Conservation (phyloP, 2,329 filamentous ascomycete genomes). For the Metarhizium anisopliae region DNA sequence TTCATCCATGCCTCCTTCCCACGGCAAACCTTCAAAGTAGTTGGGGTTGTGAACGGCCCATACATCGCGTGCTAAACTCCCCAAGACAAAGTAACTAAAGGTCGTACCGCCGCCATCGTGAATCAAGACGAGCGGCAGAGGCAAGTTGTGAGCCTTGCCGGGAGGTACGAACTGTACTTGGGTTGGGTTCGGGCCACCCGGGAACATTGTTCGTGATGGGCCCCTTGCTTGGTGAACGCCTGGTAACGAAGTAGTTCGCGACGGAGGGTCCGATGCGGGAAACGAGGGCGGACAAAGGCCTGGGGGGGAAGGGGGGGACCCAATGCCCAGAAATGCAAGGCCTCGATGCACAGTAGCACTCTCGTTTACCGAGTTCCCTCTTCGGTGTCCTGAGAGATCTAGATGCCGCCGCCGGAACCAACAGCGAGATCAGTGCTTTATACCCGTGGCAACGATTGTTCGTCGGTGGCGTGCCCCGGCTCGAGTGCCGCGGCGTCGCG, state of each 20-base stretch:
- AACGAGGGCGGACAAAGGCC: background rate
- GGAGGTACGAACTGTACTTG: conserved; percentile 13
- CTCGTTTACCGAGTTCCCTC: background rate
- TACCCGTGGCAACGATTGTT: background rate
- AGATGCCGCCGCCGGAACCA: background rate
- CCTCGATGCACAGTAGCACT: background rate
- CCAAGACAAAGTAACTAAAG: conserved; percentile 20
- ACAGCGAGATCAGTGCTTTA: background rate
- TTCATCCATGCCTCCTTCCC: conserved; percentile 19
- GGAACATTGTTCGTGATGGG: conserved; percentile 9
- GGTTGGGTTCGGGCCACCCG: conserved; percentile 16
- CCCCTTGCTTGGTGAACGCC: background rate
- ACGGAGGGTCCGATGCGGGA: background rate
- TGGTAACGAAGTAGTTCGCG: background rate
- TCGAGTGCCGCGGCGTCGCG: background rate
- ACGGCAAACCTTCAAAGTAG: conserved; percentile 15
- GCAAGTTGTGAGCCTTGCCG: conserved; percentile 9
- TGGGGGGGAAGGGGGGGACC: background rate
- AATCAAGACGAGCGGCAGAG: conserved; percentile 18
- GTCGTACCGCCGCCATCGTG: conserved; percentile 23
- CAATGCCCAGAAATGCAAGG: background rate
- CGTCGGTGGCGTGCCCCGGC: background rate
- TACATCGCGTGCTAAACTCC: conserved; percentile 18
- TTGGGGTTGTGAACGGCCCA: conserved; percentile 22
- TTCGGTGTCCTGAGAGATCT: background rate